Evolutionary conservation across 495 filamentous ascomycete species (phyloP).

Genomic region (Sabuloglossum arenarium): DNA sequence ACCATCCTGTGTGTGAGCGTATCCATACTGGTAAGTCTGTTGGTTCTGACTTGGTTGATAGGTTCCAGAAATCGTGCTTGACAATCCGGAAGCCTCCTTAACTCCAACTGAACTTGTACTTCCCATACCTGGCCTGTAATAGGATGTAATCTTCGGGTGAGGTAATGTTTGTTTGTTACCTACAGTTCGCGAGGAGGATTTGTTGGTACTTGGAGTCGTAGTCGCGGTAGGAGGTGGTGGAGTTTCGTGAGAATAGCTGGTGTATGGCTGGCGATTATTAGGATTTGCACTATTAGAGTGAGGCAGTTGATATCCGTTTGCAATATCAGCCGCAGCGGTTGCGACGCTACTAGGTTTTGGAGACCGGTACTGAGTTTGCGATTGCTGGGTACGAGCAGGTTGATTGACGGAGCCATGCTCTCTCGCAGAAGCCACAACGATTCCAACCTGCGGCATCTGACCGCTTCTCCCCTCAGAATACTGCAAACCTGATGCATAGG

Average conservation of each 20-base stretch:
- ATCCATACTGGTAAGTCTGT: not conserved
- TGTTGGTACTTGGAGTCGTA: not conserved
- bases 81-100: not conserved
- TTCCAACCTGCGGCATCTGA: not conserved
- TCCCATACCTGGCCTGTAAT: not conserved
- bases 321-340: not conserved
- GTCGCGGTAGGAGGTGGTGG: not conserved
- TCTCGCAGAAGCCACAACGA: not conserved
- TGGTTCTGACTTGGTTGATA: not conserved
- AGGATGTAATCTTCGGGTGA: not conserved
- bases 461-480: not conserved
- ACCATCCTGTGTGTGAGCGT: not conserved
- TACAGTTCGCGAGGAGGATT: not conserved
- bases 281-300: not conserved
- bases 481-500: slow-evolving; percentile 2
- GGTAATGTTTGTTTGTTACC: not conserved
- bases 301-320: not conserved
- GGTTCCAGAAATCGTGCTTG: not conserved
- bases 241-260: not conserved
- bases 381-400: not conserved
- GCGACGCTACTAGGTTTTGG: not conserved
- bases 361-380: not conserved
- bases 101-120: not conserved
- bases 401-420: not conserved
- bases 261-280: not conserved